Evolutionary conservation across 768 basidiomycete genomes (phyloP).

Genomic region (Auriculariales sp.): DNA sequence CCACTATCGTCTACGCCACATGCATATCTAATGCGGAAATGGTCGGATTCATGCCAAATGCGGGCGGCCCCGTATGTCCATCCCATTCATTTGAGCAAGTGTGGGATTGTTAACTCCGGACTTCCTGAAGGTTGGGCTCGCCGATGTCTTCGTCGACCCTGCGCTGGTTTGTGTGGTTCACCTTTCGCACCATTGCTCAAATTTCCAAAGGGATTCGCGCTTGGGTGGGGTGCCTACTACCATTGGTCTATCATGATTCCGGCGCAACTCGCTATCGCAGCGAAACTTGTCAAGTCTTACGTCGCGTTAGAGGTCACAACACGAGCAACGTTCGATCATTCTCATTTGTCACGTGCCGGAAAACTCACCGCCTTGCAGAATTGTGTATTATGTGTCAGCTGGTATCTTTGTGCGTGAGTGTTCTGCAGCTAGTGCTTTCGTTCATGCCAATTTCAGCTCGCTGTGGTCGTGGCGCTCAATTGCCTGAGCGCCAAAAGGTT

Average conservation of each 20-base stretch:
- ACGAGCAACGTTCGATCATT: not conserved
- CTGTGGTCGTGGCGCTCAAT: slow-evolving; percentile 21
- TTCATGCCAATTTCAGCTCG: slow-evolving; percentile 11
- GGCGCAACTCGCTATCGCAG: not conserved
- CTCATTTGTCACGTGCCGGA: no score
- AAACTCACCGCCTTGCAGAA: not conserved
- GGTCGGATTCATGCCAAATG: no score
- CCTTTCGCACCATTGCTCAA: no score
- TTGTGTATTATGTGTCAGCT: not conserved
- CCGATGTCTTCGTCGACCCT: no score
- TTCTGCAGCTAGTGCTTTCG: not conserved
- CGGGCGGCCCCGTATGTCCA: no score
- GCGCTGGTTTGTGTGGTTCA: no score
- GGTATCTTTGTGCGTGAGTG: not conserved
- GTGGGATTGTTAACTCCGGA: no score
- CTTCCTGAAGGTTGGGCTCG: no score
- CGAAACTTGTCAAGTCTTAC: not conserved
- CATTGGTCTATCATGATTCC: not conserved
- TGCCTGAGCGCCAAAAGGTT: slow-evolving; percentile 18
- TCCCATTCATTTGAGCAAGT: no score
- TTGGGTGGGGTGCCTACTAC: no score
- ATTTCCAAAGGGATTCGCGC: no score
- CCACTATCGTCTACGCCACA: slow-evolving; percentile 8
- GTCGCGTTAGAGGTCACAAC: not conserved
- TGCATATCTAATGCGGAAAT: slow-evolving; percentile 11